Evolutionary conservation across 2,329 filamentous ascomycete genomes (phyloP), one percentile per base, ranked within the genome.

Genomic region (Fusarium udum): DNA sequence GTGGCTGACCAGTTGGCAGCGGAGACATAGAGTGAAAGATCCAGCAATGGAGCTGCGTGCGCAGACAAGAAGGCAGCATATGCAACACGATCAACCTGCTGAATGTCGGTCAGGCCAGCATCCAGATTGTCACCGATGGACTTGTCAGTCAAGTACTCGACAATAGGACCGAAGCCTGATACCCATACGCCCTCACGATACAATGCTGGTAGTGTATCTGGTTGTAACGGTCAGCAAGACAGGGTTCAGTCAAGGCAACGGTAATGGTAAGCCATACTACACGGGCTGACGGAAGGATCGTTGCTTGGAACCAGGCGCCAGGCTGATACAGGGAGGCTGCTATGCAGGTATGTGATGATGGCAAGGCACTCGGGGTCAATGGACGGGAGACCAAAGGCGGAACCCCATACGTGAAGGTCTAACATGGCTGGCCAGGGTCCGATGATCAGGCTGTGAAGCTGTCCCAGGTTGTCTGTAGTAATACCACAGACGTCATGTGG

Each of bases 291-390:
- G 46, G 90, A 89, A 60, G 92, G 88, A 81, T 95, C 91, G 81
- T 92, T 94, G 79, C 89, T 92, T 49, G 92, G 89, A 73, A 96
- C 85, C 71, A 97, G 84, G 71, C 88, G 86, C 92, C 93, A 97
- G 51, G 80, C 80, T 75, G 88, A 83, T 53, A 85, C 83, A 64
- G 89, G 87, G 31, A 93, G 84, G 65, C 87, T 87, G 76, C 90
- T 85, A 69, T 90, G 88, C 64, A 97, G 87, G 80, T 95, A 95
- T 60, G 93, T 90, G 74, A 97, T 90, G 48, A 92, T 87, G 34
- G 95, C 95, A 69, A 97, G 89, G 80, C 95, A 98, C 85, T 97
- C 93, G 51, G 95, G 87, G 79, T 98, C 95, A 78, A 98, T 92
- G 48, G 96, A 98, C 20, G 95, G 92, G 49, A 98, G 89, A 45